Evolutionary conservation across 441 rosid species (phyloP), one percentile per base, ranked within the genome.

Genomic region (Syzygium syzygioides): DNA sequence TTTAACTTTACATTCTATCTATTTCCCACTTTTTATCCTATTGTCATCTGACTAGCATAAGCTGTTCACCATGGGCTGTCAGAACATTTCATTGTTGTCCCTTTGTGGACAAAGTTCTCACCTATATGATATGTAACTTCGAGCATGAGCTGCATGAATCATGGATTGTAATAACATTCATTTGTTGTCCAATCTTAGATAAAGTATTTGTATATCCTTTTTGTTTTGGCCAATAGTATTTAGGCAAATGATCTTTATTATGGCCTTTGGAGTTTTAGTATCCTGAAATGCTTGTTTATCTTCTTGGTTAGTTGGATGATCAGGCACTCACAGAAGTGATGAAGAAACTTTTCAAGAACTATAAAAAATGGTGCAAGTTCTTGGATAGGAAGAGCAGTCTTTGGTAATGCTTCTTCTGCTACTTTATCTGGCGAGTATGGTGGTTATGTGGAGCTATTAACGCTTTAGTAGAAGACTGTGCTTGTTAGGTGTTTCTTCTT

Each of bases 291-390:
- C 19, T 55, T 20, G 41, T 32, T 10, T 41, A 11, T 87, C 87
- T 87, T 88, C 30, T 90, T 89, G 80, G 64, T 45, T 91, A 97
- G 99, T 93, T 98, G 94, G 99, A 98, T 93, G 99, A 97, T 89
- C 96, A 95, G 90, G 99, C 99, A 79, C 83, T 98, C 91, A 98
- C 96, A 50, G 98, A 96, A 76, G 98, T 97, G 91, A 98, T 98
- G 99, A 97, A 96, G 95, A 97, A 96, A 90, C 97, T 98, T 91
- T 97, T 98, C 93, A 98, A 97, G 93, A 98, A 96, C 89, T 98
- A 98, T 92, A 97, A 96, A 92, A 97, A 96, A 89, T 97, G 99
- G 99, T 97, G 99, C 98, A 98, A 96, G 92, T 97, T 95, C 92
- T 94, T 98, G 92, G 98, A 92, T 85, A 95, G 98, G 89, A 97